phyloP scores from a whole-genome alignment of 345 rosid species.

The Populus davidiana region DNA sequence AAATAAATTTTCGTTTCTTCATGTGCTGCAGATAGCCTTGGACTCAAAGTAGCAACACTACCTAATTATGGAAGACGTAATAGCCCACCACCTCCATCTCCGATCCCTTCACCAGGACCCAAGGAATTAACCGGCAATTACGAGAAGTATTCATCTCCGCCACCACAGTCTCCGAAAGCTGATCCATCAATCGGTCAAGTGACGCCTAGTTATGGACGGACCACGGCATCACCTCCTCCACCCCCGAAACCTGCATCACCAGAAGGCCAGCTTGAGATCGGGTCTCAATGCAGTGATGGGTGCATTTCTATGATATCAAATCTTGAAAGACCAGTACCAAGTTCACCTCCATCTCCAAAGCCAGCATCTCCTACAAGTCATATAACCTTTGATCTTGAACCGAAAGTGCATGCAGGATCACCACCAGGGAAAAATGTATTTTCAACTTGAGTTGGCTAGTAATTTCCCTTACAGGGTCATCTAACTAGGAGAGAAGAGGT shows the following conservation, averaged over 20 bases:
- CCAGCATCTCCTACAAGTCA: not conserved
- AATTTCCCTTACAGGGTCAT: not conserved
- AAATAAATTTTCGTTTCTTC: not conserved
- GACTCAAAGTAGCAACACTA: not conserved
- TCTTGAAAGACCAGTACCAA: not conserved
- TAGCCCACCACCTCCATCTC: not conserved
- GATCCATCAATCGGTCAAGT: not conserved
- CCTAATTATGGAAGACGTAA: not conserved
- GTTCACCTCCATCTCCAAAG: conserved; percentile 2
- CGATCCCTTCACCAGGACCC: not conserved
- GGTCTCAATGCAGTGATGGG: not conserved
- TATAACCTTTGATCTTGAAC: not conserved
- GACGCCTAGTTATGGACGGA: not conserved
- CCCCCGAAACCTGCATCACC: not conserved
- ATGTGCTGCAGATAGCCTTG: not conserved
- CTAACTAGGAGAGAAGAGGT: not conserved
- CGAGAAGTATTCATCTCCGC: not conserved
- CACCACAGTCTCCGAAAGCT: not conserved
- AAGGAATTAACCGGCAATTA: not conserved
- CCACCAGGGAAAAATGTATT: not conserved
- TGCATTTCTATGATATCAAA: not conserved
- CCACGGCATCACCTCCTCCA: not conserved
- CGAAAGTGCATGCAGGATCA: not conserved
- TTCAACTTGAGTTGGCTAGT: not conserved
- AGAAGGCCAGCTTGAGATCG: not conserved